These are phyloP conservation scores for Primulina eburnea DNA, from an alignment of 257 asterid species.

Conservation along the genomic window DNA sequence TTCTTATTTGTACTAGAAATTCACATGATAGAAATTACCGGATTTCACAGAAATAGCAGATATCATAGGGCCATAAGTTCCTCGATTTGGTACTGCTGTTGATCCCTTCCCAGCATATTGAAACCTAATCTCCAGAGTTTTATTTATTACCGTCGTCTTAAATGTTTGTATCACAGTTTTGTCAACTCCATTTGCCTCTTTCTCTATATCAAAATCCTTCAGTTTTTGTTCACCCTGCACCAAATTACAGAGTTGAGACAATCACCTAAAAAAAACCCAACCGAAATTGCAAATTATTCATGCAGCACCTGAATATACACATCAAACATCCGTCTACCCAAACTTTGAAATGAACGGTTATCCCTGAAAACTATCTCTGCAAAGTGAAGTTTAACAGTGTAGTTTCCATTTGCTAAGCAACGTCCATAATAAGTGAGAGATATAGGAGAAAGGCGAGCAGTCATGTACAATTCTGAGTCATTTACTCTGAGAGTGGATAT, in stretches of 20 bases:
- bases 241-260: not conserved
- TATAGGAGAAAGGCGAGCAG: constrained; percentile 51
- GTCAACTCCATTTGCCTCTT: constrained; percentile 45
- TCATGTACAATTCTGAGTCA: constrained; percentile 38
- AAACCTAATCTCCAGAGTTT: constrained; percentile 45
- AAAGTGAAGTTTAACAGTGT: constrained; percentile 58
- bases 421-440: constrained; percentile 63
- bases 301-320: constrained; percentile 55
- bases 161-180: constrained; percentile 23
- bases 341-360: constrained; percentile 49
- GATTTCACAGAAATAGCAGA: constrained; percentile 62
- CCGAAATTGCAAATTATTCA: not conserved
- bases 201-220: constrained; percentile 46
- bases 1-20: not conserved
- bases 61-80: constrained; percentile 55
- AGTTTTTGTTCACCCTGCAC: constrained; percentile 39
- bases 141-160: constrained; percentile 30
- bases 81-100: constrained; percentile 42
- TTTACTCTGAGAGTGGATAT: constrained; percentile 36
- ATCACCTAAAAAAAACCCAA: not conserved
- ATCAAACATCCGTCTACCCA: constrained; percentile 64
- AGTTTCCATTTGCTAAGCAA: constrained; percentile 62
- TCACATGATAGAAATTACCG: constrained; percentile 28
- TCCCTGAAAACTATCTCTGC: constrained; percentile 53
- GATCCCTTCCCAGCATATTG: constrained; percentile 52